Base-by-base conservation (phyloP, 2,329 filamentous ascomycete genomes). In the Saccharata proteae region DNA sequence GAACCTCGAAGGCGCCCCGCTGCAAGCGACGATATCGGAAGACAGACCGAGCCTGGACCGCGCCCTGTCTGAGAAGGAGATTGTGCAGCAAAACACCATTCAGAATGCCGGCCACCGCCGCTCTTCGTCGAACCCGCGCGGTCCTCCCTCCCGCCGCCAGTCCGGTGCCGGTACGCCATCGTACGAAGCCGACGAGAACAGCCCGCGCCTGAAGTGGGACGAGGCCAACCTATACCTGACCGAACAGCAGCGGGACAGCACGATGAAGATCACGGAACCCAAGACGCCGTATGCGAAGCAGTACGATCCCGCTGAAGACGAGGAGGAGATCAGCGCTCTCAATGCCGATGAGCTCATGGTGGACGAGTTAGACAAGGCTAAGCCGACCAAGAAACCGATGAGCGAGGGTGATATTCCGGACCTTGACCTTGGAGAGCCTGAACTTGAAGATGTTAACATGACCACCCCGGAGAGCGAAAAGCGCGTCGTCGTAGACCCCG, bases 231-330 rank as follows among this genome's bases (percentile, higher is more conserved):
- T 98, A 18, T 98, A 94, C 60, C 71, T 98, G 32, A 90, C 90
- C 6, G 90, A 98, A 62, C 88, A 96, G 58, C 84, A 96, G 59
- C 86, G 82, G 58, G 84, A 77, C 37, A 79, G 80, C 39, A 94
- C 86, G 37, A 98, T 98, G 90, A 98, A 96, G 68, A 98, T 98
- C 42, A 82, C 85, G 43, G 90, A 98, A 63, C 90, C 90, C 39
- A 98, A 98, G 69, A 98, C 90, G 6, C 90, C 90, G 4, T 98
- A 88, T 54, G 90, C 84, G 20, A 80, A 79, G 50, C 83, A 85
- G 49, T 94, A 94, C 58, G 82, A 96, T 50, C 85, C 86, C 4
- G 56, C 75, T 24, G 84, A 94, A 49, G 88, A 96, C 41, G 83
- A 84, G 30, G 80, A 78, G 19, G 83, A 90, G 48, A 52, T 72